A percentile compares a stretch with the other conserved stretches of the same genome.
Conservation (phyloP, 495 filamentous ascomycete genomes). For the Lasiosphaeria ovina region DNA sequence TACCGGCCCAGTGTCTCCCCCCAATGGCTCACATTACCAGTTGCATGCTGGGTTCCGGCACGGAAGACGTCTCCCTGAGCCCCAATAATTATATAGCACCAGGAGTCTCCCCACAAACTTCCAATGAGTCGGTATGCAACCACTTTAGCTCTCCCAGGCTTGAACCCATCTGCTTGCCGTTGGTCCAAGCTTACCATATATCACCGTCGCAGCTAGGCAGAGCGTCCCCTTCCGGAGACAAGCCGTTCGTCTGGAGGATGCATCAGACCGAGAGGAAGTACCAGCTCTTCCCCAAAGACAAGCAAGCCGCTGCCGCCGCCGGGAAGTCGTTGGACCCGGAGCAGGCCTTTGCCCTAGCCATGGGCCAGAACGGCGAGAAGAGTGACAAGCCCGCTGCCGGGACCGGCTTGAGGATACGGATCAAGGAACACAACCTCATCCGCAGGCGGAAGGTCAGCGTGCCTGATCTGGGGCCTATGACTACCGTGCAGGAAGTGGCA, state of each 20-base stretch:
- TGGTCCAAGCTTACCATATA: conserved; percentile 29
- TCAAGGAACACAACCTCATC: conserved; percentile 52
- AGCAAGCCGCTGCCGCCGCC: conserved; percentile 33
- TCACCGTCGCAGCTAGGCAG: conserved; percentile 27
- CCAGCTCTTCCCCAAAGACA: conserved; percentile 52
- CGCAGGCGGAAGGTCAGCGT: conserved; percentile 62
- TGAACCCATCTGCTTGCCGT: conserved; percentile 12
- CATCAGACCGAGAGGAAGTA: conserved; percentile 52
- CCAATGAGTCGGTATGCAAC: conserved; percentile 47
- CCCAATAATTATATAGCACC: conserved; percentile 49
- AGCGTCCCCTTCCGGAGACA: conserved; percentile 40
- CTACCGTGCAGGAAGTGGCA: conserved; percentile 62
- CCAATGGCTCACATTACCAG: conserved; percentile 51
- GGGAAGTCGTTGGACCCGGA: conserved; percentile 52
- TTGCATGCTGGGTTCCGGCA: conserved; percentile 42
- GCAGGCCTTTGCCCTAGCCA: conserved; percentile 45
- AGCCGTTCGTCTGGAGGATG: conserved; percentile 52
- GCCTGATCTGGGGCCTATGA: conserved; percentile 64
- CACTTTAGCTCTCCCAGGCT: conserved; percentile 22
- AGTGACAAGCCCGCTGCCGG: conserved; percentile 40
- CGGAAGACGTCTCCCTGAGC: conserved; percentile 34
- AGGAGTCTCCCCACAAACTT: conserved; percentile 40
- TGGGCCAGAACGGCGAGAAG: conserved; percentile 44
- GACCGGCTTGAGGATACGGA: conserved; percentile 44
- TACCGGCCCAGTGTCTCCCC: conserved; percentile 21